Base-by-base conservation (phyloP, 768 basidiomycete genomes). In the Kondoa subrosea region DNA sequence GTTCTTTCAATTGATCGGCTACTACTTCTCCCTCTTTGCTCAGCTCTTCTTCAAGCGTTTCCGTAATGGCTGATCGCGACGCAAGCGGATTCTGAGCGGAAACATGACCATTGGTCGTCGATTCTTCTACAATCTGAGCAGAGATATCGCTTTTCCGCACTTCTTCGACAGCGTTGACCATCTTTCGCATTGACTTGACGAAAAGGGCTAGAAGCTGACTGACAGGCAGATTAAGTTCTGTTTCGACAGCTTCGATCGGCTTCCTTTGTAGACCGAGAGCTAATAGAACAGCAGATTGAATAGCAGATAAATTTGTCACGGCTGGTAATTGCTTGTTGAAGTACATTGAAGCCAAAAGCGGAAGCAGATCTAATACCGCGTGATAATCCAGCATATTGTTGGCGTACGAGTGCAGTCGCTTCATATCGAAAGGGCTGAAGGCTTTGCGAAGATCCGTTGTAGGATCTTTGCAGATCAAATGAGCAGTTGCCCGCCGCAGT, bases 371-470 rank as follows among this genome's bases (percentile, higher is more conserved):
- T 56, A 97, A 81, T 67, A 97, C 83, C 72, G 93, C 90, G 75
- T 97, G 95, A 74, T 93, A 96, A 77, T 97, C 95, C 56, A 97
- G 82, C 84, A 87, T 86, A 73, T 76, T 78, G 76, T 95, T 91
- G 0, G 91, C 87, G 71, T 99, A 99, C 3, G 93, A 88, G 73
- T 92, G 88, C 16, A 99, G 82, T 1, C 95, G 86, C 77, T 97
- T 96, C 73, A 97, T 81, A 77, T 97, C 95, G 76, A 93, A 97
- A 0, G 95, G 90, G 0, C 89, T 86, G 67, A 92, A 76, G 4
- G 87, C 76, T 60, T 85, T 79, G 0, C 83, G 79, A 17, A 87
- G 78, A 68, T 87, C 87, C 26, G n/a, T 27, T 17, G n/a, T 16
- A n/a, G 59, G 25, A 50, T 8, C 40, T 50, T 8, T 50, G 40